Evolutionary conservation across 495 filamentous ascomycete species (phyloP).

Genomic region (Trichocladium uniseriatum): DNA sequence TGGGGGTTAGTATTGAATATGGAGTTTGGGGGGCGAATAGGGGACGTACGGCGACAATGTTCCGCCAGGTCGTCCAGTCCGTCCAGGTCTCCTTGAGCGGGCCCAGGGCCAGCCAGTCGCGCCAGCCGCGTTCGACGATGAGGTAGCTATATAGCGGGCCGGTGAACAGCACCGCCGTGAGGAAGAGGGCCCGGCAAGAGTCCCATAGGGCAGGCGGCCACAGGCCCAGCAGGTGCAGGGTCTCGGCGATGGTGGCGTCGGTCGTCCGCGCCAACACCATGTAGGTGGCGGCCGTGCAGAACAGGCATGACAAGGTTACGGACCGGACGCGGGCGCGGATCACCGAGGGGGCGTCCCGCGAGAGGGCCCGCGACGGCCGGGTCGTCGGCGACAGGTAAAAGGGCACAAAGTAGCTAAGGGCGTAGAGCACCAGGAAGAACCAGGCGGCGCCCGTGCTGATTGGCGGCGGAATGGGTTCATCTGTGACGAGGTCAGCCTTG

Average conservation of each 20-base stretch:
- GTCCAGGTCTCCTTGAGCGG: slow-evolving; percentile 23
- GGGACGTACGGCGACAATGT: slow-evolving; percentile 41
- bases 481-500: slow-evolving; percentile 3
- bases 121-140: slow-evolving; percentile 62
- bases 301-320: slow-evolving; percentile 60
- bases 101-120: slow-evolving; percentile 45
- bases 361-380: slow-evolving; percentile 69
- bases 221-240: slow-evolving; percentile 59
- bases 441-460: slow-evolving; percentile 17
- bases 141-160: slow-evolving; percentile 76
- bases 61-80: slow-evolving; percentile 49
- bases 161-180: slow-evolving; percentile 72
- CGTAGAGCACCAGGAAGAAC: slow-evolving; percentile 55
- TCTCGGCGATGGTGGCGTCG: slow-evolving; percentile 33
- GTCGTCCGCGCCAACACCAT: slow-evolving; percentile 41
- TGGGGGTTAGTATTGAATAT: not conserved
- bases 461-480: slow-evolving; percentile 16
- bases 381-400: slow-evolving; percentile 78
- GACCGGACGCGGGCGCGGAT: slow-evolving; percentile 78
- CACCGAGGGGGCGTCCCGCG: slow-evolving; percentile 80
- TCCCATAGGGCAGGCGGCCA: slow-evolving; percentile 62
- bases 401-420: slow-evolving; percentile 77
- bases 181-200: slow-evolving; percentile 45
- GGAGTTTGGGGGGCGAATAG: no score
- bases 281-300: slow-evolving; percentile 51